Evolutionary conservation across 1,139 yeast species (phyloP), one percentile per base, ranked within the genome.

Genomic region (Suhomyces kunorum): DNA sequence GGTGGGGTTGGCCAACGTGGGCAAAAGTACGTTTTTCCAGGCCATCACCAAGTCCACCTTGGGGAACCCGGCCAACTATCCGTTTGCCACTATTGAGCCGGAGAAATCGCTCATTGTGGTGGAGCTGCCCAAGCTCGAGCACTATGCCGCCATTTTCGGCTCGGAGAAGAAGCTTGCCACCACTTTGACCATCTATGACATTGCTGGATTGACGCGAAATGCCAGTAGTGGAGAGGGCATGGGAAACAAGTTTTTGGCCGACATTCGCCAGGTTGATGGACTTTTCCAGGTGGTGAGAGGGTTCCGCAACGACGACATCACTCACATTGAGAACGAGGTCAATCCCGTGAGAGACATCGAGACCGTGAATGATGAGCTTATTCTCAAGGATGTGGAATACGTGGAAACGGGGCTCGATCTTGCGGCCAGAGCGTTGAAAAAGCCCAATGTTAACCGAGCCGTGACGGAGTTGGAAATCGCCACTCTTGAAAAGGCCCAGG

Each of bases 41-140:
- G 80, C 81, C 19, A 80, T 90, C 47, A 89, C 98, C 24, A 77
- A 79, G 45, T 77, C 85, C 7, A 72, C 68, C 12, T 59, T 83
- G 38, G 89, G 92, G 0, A 83, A 81, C 45, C 89, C 90, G 1
- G 90, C 88, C 19, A 84, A 84, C 56, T 84, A 83, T 53, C 90
- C 92, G 4, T 84, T 81, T 63, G 92, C 90, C 11, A 84, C 92
- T 1, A 83, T 84, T 26, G 83, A 82, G 30, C 87, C 90, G 0
- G 86, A 80, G 50, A 83, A 82, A 54, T 80, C 88, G 15, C 64
- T 76, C 37, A 78, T 81, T 2, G 62, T 74, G 7, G 83, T 82
- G 2, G 81, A 81, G 15, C 76, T 80, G 44, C 58, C 59, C 11
- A 70, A 71, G 46, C 60, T 84, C n/a, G 69, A 72, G 24, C 70